phyloP scores from a whole-genome alignment of 257 asterid species.

The Solanum sparsipilum region DNA sequence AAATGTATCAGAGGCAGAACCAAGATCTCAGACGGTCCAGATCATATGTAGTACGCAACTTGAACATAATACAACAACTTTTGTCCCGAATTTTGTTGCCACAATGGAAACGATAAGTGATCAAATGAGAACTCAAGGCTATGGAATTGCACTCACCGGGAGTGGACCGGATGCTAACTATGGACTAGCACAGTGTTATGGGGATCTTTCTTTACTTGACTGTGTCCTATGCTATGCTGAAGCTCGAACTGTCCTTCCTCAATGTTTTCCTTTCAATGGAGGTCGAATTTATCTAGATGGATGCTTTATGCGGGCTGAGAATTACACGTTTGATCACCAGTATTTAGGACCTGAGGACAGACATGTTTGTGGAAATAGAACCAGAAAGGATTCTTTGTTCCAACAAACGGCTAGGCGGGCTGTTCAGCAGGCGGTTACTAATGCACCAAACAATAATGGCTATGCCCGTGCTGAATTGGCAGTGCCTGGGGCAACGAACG shows the following conservation, averaged over 20 bases:
- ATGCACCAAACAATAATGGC: constrained; percentile 17
- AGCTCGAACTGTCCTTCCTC: constrained; percentile 64
- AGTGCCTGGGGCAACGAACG: constrained; percentile 13
- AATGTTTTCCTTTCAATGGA: constrained; percentile 58
- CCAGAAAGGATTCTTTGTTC: constrained; percentile 12
- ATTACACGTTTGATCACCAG: constrained; percentile 54
- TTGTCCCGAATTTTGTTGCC: constrained; percentile 48
- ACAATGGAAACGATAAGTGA: constrained; percentile 60
- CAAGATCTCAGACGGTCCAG: constrained; percentile 44
- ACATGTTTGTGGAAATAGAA: constrained; percentile 25
- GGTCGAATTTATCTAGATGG: constrained; percentile 74
- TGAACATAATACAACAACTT: constrained; percentile 43
- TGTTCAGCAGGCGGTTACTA: constrained; percentile 14
- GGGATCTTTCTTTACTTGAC: constrained; percentile 67
- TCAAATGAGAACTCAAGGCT: constrained; percentile 49
- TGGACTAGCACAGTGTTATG: constrained; percentile 71
- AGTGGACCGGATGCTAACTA: constrained; percentile 45
- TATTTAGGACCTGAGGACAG: constrained; percentile 21
- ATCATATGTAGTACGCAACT: constrained; percentile 33
- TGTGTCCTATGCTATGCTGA: constrained; percentile 68
- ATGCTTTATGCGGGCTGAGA: constrained; percentile 73
- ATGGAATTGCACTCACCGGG: constrained; percentile 38
- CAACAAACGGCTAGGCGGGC: constrained; percentile 19
- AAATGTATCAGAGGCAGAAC: constrained; percentile 29
- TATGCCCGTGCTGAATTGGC: constrained; percentile 18